These are phyloP conservation scores for Sonneratia caseolaris DNA, from an alignment of 345 rosid genomes.

Conservation along the genomic window DNA sequence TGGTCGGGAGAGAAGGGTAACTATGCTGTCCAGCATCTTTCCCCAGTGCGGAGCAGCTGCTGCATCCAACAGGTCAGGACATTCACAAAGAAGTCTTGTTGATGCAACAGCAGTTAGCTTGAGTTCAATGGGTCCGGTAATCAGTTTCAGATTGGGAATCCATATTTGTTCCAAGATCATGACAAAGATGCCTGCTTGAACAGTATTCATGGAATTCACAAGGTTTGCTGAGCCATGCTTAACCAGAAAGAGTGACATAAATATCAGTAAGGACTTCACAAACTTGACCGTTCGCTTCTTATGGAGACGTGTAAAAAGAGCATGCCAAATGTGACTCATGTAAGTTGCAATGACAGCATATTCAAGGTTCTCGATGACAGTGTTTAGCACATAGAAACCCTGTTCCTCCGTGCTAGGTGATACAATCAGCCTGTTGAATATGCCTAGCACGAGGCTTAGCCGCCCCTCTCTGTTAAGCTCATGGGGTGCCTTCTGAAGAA, in stretches of 20 bases:
- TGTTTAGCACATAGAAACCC: slow-evolving; percentile 86
- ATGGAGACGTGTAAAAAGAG: slow-evolving; percentile 64
- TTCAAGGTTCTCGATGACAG: slow-evolving; percentile 75
- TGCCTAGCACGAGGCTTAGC: slow-evolving; percentile 73
- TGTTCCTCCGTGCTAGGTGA: slow-evolving; percentile 72
- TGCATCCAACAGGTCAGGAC: slow-evolving; percentile 40
- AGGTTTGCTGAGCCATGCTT: slow-evolving; percentile 68
- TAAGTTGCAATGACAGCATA: slow-evolving; percentile 48
- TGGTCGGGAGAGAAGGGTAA: slow-evolving; percentile 74
- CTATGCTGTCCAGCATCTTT: slow-evolving; percentile 68
- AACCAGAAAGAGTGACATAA: slow-evolving; percentile 51
- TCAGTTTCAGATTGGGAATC: slow-evolving; percentile 76
- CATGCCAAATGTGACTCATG: slow-evolving; percentile 59
- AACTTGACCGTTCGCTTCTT: slow-evolving; percentile 53
- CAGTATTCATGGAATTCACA: slow-evolving; percentile 64
- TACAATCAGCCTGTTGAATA: slow-evolving; percentile 35
- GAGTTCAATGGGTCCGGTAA: slow-evolving; percentile 61
- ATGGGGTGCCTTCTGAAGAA: slow-evolving; percentile 81
- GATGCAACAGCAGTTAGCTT: slow-evolving; percentile 81
- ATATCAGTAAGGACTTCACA: slow-evolving; percentile 30
- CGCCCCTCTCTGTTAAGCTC: slow-evolving; percentile 59
- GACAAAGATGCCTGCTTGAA: slow-evolving; percentile 52
- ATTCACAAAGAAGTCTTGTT: slow-evolving; percentile 21
- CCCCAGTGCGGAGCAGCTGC: slow-evolving; percentile 61
- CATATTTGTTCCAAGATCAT: slow-evolving; percentile 71